Base-by-base conservation (phyloP, 2,329 filamentous ascomycete genomes). In the Dactylellina leptospora region DNA sequence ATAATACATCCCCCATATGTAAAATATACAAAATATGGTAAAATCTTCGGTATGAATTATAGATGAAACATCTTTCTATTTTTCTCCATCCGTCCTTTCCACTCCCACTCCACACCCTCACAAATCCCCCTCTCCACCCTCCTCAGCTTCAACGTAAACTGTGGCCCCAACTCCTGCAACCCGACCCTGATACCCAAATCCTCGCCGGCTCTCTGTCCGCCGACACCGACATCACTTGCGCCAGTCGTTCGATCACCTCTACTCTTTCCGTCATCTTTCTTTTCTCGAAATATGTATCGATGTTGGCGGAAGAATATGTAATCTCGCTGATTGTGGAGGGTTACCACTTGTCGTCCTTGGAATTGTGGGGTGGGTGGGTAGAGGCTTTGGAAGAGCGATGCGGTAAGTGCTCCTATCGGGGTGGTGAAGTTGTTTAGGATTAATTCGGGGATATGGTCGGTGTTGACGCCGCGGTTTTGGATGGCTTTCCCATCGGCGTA, bases 11-110 rank as follows among this genome's bases (percentile, higher is more conserved):
- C n/a, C n/a, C n/a, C n/a, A n/a, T n/a, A n/a, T n/a, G n/a, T n/a
- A n/a, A n/a, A n/a, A n/a, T n/a, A n/a, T n/a, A n/a, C n/a, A n/a
- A n/a, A n/a, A n/a, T n/a, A n/a, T n/a, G n/a, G n/a, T n/a, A n/a
- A n/a, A n/a, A n/a, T n/a, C n/a, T n/a, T n/a, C n/a, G n/a, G 16
- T 18, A 16, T 11, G 28, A n/a, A 55, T 51, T 84, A 97, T 78
- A 99, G 83, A 81, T 96, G 95, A 82, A 97, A 99, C 79, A 91
- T 88, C 76, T 93, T 97, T 77, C 95, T 85, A 78, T 90, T 84
- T 83, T 97, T 97, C 82, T 99, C 95, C 89, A 95, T 96, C 79
- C 88, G 88, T 9, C 90, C 90, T 82, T 96, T 96, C 95, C 95
- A 99, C 79, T 97, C 87, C 93, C 95, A 97, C 78, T 96, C 91